These are phyloP conservation scores for Penicillium sp. DNA, from an alignment of 2,329 filamentous ascomycete genomes.

Conservation along the genomic window DNA sequence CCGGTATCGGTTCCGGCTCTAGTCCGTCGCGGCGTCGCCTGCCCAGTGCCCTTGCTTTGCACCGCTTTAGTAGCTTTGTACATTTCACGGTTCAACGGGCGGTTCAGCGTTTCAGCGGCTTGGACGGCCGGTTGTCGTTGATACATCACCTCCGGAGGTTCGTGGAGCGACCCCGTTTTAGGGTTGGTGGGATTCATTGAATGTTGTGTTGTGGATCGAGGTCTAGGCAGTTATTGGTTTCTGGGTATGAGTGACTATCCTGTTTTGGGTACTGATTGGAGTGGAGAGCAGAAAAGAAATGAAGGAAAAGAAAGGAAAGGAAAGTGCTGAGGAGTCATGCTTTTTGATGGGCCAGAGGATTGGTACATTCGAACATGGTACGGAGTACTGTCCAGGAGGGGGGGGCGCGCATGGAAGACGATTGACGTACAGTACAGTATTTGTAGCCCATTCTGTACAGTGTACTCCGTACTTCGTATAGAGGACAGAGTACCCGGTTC, in stretches of 20 bases:
- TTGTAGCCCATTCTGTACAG: no score
- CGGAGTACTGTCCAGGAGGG: no score
- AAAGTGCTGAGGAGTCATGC: neutral
- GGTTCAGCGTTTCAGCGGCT: constrained; percentile 1
- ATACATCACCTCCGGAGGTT: constrained; percentile 11
- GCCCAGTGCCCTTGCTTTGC: constrained; percentile 5
- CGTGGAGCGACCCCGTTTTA: neutral
- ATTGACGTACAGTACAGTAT: neutral
- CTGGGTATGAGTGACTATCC: neutral
- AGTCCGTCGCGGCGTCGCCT: neutral
- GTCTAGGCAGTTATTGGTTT: neutral
- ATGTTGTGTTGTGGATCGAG: neutral
- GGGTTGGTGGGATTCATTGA: neutral
- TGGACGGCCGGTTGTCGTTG: constrained; percentile 4
- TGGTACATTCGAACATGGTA: neutral
- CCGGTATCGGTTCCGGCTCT: neutral
- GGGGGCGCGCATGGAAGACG: neutral
- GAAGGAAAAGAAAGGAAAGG: neutral
- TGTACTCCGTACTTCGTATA: no score
- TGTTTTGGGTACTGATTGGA: neutral
- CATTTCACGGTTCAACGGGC: constrained; percentile 5
- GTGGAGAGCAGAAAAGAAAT: neutral
- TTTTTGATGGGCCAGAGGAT: neutral
- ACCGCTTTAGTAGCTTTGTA: neutral
- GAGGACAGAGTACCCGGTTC: neutral